These are phyloP conservation scores for Phytopythium kandeliae DNA, from an alignment of 352 stramenopile genomes.

Conservation along the genomic window DNA sequence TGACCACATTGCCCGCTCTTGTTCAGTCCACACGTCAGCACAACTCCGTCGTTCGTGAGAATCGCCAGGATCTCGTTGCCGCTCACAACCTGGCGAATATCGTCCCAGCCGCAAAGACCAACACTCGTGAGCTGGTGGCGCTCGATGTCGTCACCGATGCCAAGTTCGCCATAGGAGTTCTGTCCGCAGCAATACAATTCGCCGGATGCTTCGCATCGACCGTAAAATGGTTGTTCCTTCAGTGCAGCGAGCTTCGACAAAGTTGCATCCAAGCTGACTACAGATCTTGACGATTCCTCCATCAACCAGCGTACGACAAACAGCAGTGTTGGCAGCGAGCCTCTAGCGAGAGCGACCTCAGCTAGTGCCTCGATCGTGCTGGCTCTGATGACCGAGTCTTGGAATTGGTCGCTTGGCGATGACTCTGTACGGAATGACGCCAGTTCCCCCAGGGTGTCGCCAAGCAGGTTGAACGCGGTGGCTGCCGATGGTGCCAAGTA, in stretches of 20 bases:
- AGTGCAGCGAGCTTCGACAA: constrained; percentile 66
- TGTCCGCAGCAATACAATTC: constrained; percentile 86
- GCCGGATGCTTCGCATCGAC: constrained; percentile 76
- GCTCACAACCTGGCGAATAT: constrained; percentile 79
- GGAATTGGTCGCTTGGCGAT: neutral
- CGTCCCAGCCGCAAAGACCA: constrained; percentile 72
- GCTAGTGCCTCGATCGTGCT: constrained; percentile 68
- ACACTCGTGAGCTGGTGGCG: constrained; percentile 75
- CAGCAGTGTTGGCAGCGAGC: constrained; percentile 68
- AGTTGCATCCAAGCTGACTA: constrained; percentile 46
- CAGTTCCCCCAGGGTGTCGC: constrained; percentile 57
- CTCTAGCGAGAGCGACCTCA: constrained; percentile 65
- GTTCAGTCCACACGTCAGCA: constrained; percentile 82
- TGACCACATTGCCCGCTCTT: constrained; percentile 87
- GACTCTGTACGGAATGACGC: constrained; percentile 11
- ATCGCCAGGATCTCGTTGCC: constrained; percentile 80
- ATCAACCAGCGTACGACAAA: constrained; percentile 68
- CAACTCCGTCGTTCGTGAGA: constrained; percentile 74
- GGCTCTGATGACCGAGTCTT: constrained; percentile 29
- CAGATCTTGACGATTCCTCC: constrained; percentile 35
- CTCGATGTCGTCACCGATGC: constrained; percentile 81
- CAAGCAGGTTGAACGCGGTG: constrained; percentile 66
- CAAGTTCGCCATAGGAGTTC: constrained; percentile 86
- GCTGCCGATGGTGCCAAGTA: constrained; percentile 75
- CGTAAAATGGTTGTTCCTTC: constrained; percentile 85